A percentile compares a stretch with the other conserved stretches of the same genome.
These are phyloP conservation scores for Micromonas commoda DNA, from an alignment of 139 green algal species.

Conservation along the genomic window DNA sequence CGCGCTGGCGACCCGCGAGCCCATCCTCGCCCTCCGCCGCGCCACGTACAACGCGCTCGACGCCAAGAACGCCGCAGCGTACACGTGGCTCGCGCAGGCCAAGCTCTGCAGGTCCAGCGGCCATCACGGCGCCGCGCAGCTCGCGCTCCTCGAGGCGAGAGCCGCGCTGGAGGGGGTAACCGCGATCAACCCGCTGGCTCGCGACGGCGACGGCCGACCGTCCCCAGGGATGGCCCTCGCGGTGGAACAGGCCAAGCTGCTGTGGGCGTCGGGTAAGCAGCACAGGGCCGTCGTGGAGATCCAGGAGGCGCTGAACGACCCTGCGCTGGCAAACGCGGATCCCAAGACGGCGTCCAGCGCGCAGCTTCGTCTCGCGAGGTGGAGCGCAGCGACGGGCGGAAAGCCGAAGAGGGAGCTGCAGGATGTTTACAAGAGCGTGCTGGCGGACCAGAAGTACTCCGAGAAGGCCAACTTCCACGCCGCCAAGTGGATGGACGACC, in stretches of 20 bases:
- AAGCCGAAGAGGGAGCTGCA: slow-evolving; percentile 57
- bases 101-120: slow-evolving; percentile 68
- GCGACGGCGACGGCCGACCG: neutral
- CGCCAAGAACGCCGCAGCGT: slow-evolving; percentile 48
- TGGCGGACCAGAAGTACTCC: slow-evolving; percentile 48
- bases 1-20: slow-evolving; percentile 57
- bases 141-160: slow-evolving; percentile 73
- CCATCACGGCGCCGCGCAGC: slow-evolving; percentile 73
- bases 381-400: slow-evolving; percentile 57
- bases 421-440: slow-evolving; percentile 59
- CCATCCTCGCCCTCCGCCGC: slow-evolving; percentile 70
- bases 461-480: slow-evolving; percentile 80
- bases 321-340: neutral
- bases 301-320: slow-evolving; percentile 34
- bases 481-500: slow-evolving; percentile 76
- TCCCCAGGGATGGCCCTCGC: neutral
- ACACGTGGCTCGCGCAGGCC: slow-evolving; percentile 72
- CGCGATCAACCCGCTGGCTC: neutral
- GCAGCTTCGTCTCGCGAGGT: slow-evolving; percentile 20
- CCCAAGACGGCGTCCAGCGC: neutral
- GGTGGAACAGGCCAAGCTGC: slow-evolving; percentile 74
- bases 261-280: slow-evolving; percentile 65
- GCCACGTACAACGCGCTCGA: slow-evolving; percentile 44
- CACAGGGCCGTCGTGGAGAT: slow-evolving; percentile 59
- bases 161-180: neutral